Percentiles rank a stretch among this genome's conserved stretches.
Evolutionary conservation across 1,139 yeast species (phyloP).

Genomic region (Saccharomyces hybrid): DNA sequence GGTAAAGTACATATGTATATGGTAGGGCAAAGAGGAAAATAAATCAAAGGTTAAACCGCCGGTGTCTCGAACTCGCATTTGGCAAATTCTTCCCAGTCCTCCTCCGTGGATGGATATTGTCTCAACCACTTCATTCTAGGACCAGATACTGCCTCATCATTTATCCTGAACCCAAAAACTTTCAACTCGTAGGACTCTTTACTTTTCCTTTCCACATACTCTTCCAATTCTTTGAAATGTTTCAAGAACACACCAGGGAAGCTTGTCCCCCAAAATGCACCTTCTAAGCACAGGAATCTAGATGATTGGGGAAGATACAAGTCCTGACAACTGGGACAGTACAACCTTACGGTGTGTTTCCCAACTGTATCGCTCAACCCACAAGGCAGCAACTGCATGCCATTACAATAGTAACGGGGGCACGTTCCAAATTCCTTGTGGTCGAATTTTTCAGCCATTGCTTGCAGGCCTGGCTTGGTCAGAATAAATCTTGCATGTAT

Average conservation of each 20-base stretch:
- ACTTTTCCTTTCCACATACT: slow-evolving; percentile 45
- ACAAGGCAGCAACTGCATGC: slow-evolving; percentile 86
- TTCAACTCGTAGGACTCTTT: slow-evolving; percentile 51
- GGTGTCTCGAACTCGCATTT: slow-evolving; percentile 58
- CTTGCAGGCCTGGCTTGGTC: slow-evolving; percentile 82
- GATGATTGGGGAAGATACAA: slow-evolving; percentile 80
- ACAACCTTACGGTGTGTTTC: slow-evolving; percentile 80
- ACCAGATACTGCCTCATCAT: slow-evolving; percentile 70
- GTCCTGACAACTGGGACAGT: slow-evolving; percentile 92
- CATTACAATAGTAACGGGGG: slow-evolving; percentile 84
- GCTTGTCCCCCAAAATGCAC: slow-evolving; percentile 93
- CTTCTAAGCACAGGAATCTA: slow-evolving; percentile 80
- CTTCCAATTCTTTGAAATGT: slow-evolving; percentile 78
- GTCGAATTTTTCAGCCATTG: slow-evolving; percentile 95
- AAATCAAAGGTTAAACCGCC: background rate
- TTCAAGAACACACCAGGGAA: slow-evolving; percentile 88
- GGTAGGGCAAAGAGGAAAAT: background rate
- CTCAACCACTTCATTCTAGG: slow-evolving; percentile 95
- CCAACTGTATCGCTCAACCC: slow-evolving; percentile 91
- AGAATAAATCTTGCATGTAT: slow-evolving; percentile 89
- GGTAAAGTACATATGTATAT: background rate
- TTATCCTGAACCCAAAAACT: slow-evolving; percentile 79
- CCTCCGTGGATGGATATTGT: slow-evolving; percentile 53
- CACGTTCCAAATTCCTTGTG: slow-evolving; percentile 85
- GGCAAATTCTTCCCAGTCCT: slow-evolving; percentile 51